These are phyloP conservation scores for Hygrophorus pudorinus DNA, from an alignment of 768 basidiomycete genomes.

Conservation along the genomic window DNA sequence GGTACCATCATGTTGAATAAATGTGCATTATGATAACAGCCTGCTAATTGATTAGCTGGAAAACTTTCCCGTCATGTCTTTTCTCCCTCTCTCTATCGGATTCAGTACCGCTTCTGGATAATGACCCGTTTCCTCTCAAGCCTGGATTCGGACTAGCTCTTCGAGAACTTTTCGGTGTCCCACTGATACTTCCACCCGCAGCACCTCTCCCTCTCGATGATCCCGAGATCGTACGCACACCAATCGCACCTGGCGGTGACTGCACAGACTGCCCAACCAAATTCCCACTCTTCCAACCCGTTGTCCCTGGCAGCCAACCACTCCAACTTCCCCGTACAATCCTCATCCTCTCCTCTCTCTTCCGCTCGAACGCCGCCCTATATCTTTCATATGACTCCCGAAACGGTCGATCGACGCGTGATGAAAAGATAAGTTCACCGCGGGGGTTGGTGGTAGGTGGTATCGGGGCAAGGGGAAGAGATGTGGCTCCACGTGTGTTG, in stretches of 20 bases:
- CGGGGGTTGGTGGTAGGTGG: constrained; percentile 85
- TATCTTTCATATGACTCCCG: constrained; percentile 91
- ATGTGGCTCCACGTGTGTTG: constrained; percentile 13
- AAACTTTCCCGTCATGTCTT: not conserved
- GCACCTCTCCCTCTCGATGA: no score
- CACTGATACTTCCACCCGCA: not conserved
- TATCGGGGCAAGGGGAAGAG: constrained; percentile 17
- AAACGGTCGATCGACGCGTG: constrained; percentile 72
- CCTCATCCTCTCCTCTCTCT: constrained; percentile 53
- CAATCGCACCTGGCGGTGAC: not conserved
- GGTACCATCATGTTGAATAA: no score
- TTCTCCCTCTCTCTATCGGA: not conserved
- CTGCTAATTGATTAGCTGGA: no score
- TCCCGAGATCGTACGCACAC: no score
- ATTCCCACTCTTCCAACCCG: not conserved
- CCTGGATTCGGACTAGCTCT: not conserved
- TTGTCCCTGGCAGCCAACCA: not conserved
- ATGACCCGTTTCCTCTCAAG: not conserved
- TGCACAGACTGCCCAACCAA: not conserved
- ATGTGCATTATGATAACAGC: no score
- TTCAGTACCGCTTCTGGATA: not conserved
- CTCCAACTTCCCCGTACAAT: not conserved
- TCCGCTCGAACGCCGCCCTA: constrained; percentile 75
- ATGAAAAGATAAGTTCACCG: constrained; percentile 94
- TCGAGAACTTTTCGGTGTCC: not conserved